A percentile compares a stretch with the other conserved stretches of the same genome.
phyloP scores from a whole-genome alignment of 2,329 filamentous ascomycete species.

The Cladosporium sp. region DNA sequence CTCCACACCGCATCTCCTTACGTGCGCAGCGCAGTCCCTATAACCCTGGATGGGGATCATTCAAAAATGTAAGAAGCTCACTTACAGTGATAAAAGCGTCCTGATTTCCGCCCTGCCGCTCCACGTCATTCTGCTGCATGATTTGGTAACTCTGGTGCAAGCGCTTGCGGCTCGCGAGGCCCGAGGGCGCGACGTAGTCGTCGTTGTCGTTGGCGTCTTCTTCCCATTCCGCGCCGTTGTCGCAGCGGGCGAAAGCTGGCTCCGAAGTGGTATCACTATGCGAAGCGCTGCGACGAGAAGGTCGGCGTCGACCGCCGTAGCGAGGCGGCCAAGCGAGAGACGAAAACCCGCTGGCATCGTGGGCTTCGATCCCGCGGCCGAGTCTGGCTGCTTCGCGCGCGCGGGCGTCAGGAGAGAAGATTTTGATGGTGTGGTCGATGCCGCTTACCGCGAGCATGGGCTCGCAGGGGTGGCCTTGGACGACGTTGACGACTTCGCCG shows the following conservation, averaged over 20 bases:
- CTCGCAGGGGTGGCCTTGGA: constrained; percentile 65
- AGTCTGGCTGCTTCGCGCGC: constrained; percentile 55
- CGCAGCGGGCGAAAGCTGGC: constrained; percentile 19
- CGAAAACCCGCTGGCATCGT: constrained; percentile 40
- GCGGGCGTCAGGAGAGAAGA: constrained; percentile 59
- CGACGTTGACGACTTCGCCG: constrained; percentile 66
- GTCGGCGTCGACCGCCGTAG: constrained; percentile 14
- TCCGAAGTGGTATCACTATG: constrained; percentile 22
- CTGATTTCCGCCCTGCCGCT: constrained; percentile 54
- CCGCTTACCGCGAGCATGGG: constrained; percentile 63
- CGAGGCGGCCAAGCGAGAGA: constrained; percentile 32
- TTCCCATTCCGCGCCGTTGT: constrained; percentile 5
- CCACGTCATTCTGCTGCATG: constrained; percentile 58
- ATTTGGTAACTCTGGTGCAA: constrained; percentile 60
- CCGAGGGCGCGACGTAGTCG: constrained; percentile 37
- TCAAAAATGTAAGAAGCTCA: background rate
- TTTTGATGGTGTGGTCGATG: constrained; percentile 66
- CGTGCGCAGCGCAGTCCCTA: background rate
- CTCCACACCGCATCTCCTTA: too few relatives aligned
- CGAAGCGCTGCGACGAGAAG: constrained; percentile 3
- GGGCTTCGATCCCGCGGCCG: constrained; percentile 55
- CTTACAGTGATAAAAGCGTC: constrained; percentile 53
- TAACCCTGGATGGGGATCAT: background rate
- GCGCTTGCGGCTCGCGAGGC: constrained; percentile 54
- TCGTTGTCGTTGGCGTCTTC: constrained; percentile 34